Base-by-base conservation (phyloP, 1,139 yeast species). In the Blastobotrys ciferrii region DNA sequence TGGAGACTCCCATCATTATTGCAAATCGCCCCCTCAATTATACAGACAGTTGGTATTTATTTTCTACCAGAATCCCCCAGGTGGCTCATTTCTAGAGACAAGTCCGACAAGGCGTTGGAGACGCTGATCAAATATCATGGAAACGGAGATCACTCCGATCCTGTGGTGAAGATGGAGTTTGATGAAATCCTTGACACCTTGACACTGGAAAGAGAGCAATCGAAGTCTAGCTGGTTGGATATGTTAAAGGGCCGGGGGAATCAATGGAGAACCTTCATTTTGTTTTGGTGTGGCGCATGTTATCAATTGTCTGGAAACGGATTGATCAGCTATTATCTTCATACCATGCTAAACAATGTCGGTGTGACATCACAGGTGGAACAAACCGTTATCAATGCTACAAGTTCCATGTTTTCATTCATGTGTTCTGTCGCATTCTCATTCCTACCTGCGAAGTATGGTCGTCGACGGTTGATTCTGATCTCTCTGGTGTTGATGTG, bases 11-110 rank as follows among this genome's bases (percentile, higher is more conserved):
- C 41, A 44, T 33, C 37, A 32, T n/a, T 35, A 15, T n/a, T 32
- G 18, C 43, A 32, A 23, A 15, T 43, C n/a, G 41, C 42, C 7
- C 44, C 49, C 4, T 44, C 50, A 15, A 13, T 48, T 30, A 13
- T 31, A 2, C 45, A 47, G 25, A 38, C 25, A 11, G 14, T 47
- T 12, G 52, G 45, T 2, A 78, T 84, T 81, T 58, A 75, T 43
- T 71, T 82, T 61, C 78, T 84, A 67, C 94, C 94, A 50, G 94
- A 86, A 68, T 81, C 92, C 33, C 89, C 94, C 57, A 78, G 94
- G 70, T 86, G 72, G 70, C 75, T 76, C 64, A 76, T 83, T 54
- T 77, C 80, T 55, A 70, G 65, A 45, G 78, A 75, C 51, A 69
- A 70, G 52, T 66, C 78, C 45, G 85, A 74, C 15, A 77, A 76